These are phyloP conservation scores for Parathielavia appendiculata DNA, from an alignment of 495 filamentous ascomycete species.

Conservation along the genomic window DNA sequence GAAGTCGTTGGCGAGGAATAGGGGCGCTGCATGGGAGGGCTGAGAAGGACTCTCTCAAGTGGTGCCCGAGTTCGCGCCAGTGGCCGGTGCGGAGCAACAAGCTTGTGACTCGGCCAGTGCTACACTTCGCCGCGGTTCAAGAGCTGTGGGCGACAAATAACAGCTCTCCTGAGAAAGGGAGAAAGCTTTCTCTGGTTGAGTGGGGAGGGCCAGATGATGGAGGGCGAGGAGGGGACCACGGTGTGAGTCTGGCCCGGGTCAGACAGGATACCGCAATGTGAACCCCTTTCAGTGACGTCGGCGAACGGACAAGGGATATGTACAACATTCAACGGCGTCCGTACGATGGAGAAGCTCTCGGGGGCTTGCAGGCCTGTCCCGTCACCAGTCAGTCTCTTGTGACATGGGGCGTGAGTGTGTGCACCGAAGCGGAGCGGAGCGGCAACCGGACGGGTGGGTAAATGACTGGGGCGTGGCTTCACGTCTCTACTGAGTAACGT, in stretches of 20 bases:
- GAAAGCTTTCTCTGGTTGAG: conserved; percentile 22
- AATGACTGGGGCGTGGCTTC: conserved; percentile 22
- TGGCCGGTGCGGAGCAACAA: not conserved
- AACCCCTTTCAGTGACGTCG: conserved; percentile 39
- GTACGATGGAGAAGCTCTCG: conserved; percentile 37
- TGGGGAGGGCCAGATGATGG: conserved; percentile 13
- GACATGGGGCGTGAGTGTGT: conserved; percentile 10
- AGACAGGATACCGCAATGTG: conserved; percentile 46
- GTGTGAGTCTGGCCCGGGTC: conserved; percentile 25
- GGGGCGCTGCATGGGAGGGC: not conserved
- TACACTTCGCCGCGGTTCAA: not conserved
- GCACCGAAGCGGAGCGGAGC: conserved; percentile 10
- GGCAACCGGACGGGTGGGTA: conserved; percentile 15
- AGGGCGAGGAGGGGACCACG: conserved; percentile 15
- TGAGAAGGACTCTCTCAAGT: not conserved
- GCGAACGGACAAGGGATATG: conserved; percentile 37
- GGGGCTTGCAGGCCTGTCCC: conserved; percentile 39
- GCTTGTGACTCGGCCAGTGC: not conserved
- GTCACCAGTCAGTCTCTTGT: conserved; percentile 19
- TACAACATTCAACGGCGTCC: conserved; percentile 43
- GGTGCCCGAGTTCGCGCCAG: not conserved
- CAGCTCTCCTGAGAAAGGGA: conserved; percentile 21
- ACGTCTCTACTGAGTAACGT: conserved; percentile 9
- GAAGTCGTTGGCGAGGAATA: not conserved
- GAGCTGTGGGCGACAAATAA: conserved; percentile 2